Conservation (phyloP, 1,139 yeast species). For the Geotrichum restrictum region DNA sequence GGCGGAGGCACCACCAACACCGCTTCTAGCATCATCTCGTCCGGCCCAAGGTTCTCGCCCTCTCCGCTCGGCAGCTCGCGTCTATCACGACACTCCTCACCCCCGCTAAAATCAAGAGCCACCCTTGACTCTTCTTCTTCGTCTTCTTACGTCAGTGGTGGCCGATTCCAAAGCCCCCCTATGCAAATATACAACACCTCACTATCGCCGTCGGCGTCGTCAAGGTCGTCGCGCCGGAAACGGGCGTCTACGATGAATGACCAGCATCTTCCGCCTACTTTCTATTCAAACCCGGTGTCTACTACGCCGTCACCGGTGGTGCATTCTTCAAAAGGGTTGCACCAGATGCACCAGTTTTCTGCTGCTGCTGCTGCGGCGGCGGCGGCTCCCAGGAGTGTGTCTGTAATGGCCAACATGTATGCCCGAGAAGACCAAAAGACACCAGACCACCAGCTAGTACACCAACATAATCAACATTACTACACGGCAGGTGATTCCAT, state of each 20-base stretch:
- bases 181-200: too few relatives aligned
- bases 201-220: too few relatives aligned
- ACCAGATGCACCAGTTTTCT: too few relatives aligned
- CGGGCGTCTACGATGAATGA: conserved; percentile 8
- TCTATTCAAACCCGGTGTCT: too few relatives aligned
- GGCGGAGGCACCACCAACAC: too few relatives aligned
- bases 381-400: background rate
- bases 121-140: background rate
- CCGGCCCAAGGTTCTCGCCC: background rate
- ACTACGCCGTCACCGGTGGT: background rate
- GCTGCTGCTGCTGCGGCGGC: background rate
- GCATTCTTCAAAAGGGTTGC: too few relatives aligned
- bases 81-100: background rate
- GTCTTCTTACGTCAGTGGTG: too few relatives aligned
- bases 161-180: background rate
- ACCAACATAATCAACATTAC: too few relatives aligned
- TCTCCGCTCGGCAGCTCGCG: background rate
- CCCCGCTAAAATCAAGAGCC: background rate
- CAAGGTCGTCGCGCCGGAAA: background rate
- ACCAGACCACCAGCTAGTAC: too few relatives aligned
- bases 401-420: background rate
- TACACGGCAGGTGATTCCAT: too few relatives aligned
- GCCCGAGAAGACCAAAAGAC: background rate
- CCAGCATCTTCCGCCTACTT: background rate
- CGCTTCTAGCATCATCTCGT: too few relatives aligned